Base-by-base conservation (phyloP, 805 yeast genomes). In the Cyberlindnera maclurae region DNA sequence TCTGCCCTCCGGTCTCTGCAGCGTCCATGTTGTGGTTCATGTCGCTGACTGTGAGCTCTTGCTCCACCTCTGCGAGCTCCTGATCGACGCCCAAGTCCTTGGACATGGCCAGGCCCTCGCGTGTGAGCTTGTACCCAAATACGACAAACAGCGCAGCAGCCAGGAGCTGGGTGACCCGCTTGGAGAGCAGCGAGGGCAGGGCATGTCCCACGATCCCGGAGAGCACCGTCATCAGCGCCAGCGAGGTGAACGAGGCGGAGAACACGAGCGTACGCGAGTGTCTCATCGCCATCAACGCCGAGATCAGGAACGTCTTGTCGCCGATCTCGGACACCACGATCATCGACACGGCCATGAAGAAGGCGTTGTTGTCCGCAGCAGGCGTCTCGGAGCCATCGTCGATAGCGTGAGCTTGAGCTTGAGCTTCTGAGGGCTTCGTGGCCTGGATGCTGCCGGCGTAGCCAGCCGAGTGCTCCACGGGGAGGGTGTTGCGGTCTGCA, bases 231-330 rank as follows among this genome's bases (percentile, higher is more conserved):
- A 93, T 93, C 39, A 93, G 60, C 4, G 77, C 85, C 52, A 93
- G 71, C 2, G 97, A 87, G 12, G 82, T 59, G 48, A 87, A 86
- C 4, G 96, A 93, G 12, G 96, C 79, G 8, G 86, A 68, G 58
- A 93, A 90, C n/a, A 93, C 97, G 34, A 86, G 70, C 54, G 73
- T 52, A 52, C 94, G 73, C 15, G 89, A 76, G 62, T 88, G 81
- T 57, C 86, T 84, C 97, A 93, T 93, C 24, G 97, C 96, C 96
- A 93, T 89, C 47, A 93, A 70, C 2, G 97, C 97, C 27, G 98
- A 97, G 52, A 93, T 87, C 48, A 93, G 71, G 58, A 93, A 93
- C 0, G 99, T 93, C 65, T 93, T 93, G 61, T 93, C 99, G 43
- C 98, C 98, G 42, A 93, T 82, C 62, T 93, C 99, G 22, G 95